Evolutionary conservation across 345 rosid genomes (phyloP), one percentile per base, ranked within the genome.

Genomic region (Eucalyptus paniculata): DNA sequence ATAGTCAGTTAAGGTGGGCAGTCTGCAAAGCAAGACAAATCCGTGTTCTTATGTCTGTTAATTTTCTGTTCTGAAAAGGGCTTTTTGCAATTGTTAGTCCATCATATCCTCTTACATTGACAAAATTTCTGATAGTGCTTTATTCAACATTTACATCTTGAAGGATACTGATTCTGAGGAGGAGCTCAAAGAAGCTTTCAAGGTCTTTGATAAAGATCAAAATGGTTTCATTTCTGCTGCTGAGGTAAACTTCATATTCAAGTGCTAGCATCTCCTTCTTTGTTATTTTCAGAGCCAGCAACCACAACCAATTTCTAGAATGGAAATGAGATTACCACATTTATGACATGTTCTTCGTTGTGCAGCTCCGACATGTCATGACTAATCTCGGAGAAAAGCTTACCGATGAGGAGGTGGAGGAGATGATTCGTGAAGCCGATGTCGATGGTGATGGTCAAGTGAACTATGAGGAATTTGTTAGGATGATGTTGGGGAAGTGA

Each of bases 361-460:
- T 88, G 88, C 93, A 92, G 95, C 93, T 93, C n/a, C 93, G 94
- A 9, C 94, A 91, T 86, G 94, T 93, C 58, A 93, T 92, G 94
- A 91, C 94, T 28, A 93, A 92, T 89, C 94, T 93, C 4, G 94
- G 94, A 3, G 95, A 94, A 94, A 94, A 93, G 83, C 88, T 94
- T 65, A 93, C 92, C 0, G 95, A 94, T 45, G 94, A 93, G 56
- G 94, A 94, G 89, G 94, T 93, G 26, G 93, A 94, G 17, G 94
- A 94, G 94, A 92, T 94, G 94, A 89, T 93, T 50, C 93, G 90
- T 30, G 95, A 93, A 23, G 94, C 92, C 13, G 94, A 94, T 86
- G 93, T 89, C 7, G 94, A 94, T 77, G 94, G 94, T 44, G 94
- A 94, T 88, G 94, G 95, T 47, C 95, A 94, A 91, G 94, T 93